Base-by-base conservation (phyloP, 2,329 filamentous ascomycete species). In the Epichloe baconii region DNA sequence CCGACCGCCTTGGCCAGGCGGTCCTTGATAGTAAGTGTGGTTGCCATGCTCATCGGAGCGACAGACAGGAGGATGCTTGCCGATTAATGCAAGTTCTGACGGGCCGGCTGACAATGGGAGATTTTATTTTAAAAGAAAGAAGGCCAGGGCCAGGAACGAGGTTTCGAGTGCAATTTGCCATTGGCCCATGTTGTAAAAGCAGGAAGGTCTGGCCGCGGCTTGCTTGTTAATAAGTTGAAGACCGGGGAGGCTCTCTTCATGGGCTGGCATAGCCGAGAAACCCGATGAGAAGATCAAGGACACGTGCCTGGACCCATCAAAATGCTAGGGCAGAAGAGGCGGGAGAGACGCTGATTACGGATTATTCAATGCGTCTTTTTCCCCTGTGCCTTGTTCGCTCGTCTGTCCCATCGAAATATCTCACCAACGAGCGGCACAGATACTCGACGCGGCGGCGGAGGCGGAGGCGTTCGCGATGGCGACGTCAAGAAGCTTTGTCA, bases 1-100 rank as follows among this genome's bases (percentile, higher is more conserved):
- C 66, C 62, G 21, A 68, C 54, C 51, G 62, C 58, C 55, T 62
- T 67, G 56, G 51, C 58, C 34, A 62, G 55, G 47, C 60, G 60
- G 50, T 60, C 54, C 54, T 65, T 61, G 53, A 56, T 45, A 12
- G 53, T 47, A 11, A 47, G 46, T 5, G 49, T 34, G 36, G 43
- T 21, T 14, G 49, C 23, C 52, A 54, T 54, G 48, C 14, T 45
- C 21, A 21, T 17, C 42, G 31, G n/a, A 34, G 41, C 19, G 23
- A 5, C 8, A 12, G 23, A 3, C 21, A 17, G 46, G 36, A 31
- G 19, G 19, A 21, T 17, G 46, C 36, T 23, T 14, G 34, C 23
- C 3, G 6, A 6, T 23, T 23, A 6, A 21, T 36, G 35, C 41
- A 47, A 19, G 34, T 23, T 10, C 11, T 8, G n/a, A 19, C 44